Percentiles rank a stretch among this genome's conserved stretches.
These are phyloP conservation scores for Hymenotorrendiella dingleyae DNA, from an alignment of 2,329 filamentous ascomycete genomes.

Conservation along the genomic window DNA sequence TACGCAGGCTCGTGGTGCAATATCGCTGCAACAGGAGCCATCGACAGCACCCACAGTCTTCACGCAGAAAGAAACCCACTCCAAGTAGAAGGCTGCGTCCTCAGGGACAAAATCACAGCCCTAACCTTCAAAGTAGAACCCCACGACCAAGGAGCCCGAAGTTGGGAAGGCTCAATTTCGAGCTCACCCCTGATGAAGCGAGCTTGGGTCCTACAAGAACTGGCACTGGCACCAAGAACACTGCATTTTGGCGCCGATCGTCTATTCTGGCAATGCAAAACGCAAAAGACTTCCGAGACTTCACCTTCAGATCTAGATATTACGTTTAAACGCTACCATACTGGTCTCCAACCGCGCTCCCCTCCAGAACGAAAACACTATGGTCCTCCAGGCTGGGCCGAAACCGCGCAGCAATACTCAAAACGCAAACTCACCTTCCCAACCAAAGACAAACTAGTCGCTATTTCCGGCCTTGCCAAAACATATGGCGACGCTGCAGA, in stretches of 20 bases:
- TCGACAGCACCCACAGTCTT: neutral
- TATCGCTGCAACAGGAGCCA: conserved; percentile 15
- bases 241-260: conserved; percentile 9
- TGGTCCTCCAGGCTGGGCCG: conserved; percentile 9
- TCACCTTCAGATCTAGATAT: conserved; percentile 3
- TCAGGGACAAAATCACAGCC: neutral
- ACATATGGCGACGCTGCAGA: conserved; percentile 3
- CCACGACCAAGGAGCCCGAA: conserved; percentile 4
- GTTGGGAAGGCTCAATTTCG: conserved; percentile 5
- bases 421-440: conserved; percentile 11
- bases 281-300: conserved; percentile 6
- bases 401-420: conserved; percentile 13
- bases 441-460: conserved; percentile 10
- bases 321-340: conserved; percentile 2
- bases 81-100: conserved; percentile 1
- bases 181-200: conserved; percentile 5
- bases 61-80: conserved; percentile 6
- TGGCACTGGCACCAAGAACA: conserved; percentile 7
- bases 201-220: conserved; percentile 15
- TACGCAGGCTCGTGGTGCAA: conserved; percentile 25
- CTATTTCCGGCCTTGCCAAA: conserved; percentile 10
- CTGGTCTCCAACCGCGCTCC: neutral
- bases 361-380: neutral
- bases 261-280: conserved; percentile 12
- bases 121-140: neutral